Base-by-base conservation (phyloP, 2,329 filamentous ascomycete genomes). In the Aspergillus proliferans region DNA sequence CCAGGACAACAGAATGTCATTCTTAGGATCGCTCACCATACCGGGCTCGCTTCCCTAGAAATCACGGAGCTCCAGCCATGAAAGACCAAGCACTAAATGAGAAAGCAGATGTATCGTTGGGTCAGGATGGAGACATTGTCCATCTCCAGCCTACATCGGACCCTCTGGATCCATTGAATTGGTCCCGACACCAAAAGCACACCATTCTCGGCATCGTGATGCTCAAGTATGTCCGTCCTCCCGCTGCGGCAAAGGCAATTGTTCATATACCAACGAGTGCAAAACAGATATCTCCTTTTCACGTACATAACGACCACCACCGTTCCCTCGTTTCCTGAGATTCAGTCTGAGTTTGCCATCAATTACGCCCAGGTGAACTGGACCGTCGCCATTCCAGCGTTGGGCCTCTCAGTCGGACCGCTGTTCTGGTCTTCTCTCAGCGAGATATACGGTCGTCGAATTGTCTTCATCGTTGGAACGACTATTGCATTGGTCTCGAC, bases 241-340 rank as follows among this genome's bases (percentile, higher is more conserved):
- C 38, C 4, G 18, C 15, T 21, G 24, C 24, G 26, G 38, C 6
- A 38, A n/a, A 28, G 30, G 43, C 22, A 6, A 38, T 12, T 26
- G 5, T 39, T 18, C 47, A 19, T 14, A 19, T 14, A 24, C 44
- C 39, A 34, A 54, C 40, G 33, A 12, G 30, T 43, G 38, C 42
- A 36, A 7, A 4, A 5, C 30, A 77, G 75, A 52, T 79, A 80
- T 56, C 81, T 81, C 57, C 65, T 81, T 52, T 79, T 81, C 65
- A 81, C 79, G 14, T 82, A 80, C 63, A 71, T 81, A 51, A 81
- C 78, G 0, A 81, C 78, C 1, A 78, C 75, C 0, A 78, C 77
- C 0, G 75, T 81, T 1, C 77, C 78, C 2, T 78, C 77, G 0
- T 81, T 80, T 52, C 61, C 71, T 1, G 64, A 71, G 19, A 69